Evolutionary conservation across 2,329 filamentous ascomycete species (phyloP).

Genomic region (Colletotrichum euphorbiae): DNA sequence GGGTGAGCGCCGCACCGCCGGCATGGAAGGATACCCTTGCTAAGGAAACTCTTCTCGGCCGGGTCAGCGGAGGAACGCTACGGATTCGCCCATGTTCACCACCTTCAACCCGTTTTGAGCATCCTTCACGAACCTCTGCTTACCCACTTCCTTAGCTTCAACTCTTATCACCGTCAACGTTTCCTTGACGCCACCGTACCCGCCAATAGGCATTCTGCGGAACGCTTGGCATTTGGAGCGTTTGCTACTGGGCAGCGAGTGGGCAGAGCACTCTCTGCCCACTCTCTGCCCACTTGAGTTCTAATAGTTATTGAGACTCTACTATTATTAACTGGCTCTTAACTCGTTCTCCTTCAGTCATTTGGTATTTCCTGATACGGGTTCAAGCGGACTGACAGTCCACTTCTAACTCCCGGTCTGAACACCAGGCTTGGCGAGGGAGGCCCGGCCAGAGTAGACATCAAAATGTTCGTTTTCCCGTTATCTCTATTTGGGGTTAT

Average conservation of each 20-base stretch:
- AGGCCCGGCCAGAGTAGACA: not conserved
- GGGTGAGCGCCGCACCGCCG: not conserved
- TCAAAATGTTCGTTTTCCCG: constrained; percentile 7
- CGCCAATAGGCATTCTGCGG: not conserved
- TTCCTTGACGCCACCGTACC: constrained; percentile 7
- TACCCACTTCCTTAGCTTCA: constrained; percentile 4
- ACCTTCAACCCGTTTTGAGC: constrained; percentile 5
- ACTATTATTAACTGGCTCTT: not conserved
- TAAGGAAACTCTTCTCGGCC: constrained; percentile 21
- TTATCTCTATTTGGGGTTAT: not conserved
- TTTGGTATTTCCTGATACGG: not conserved
- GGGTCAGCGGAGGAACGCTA: constrained; percentile 21
- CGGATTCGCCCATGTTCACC: constrained; percentile 9
- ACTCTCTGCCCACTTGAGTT: not conserved
- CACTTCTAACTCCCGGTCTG: not conserved
- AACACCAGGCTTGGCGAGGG: not conserved
- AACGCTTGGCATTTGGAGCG: constrained; percentile 17
- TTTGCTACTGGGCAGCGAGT: constrained; percentile 11
- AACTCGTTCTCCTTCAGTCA: not conserved
- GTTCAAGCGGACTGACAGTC: not conserved
- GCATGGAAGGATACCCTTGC: constrained; percentile 26
- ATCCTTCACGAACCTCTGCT: not conserved
- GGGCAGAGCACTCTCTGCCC: not conserved
- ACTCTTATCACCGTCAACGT: constrained; percentile 27
- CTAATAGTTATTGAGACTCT: not conserved